phyloP scores from a whole-genome alignment of 2,329 filamentous ascomycete species.

The Purpureocillium takamizusanense region DNA sequence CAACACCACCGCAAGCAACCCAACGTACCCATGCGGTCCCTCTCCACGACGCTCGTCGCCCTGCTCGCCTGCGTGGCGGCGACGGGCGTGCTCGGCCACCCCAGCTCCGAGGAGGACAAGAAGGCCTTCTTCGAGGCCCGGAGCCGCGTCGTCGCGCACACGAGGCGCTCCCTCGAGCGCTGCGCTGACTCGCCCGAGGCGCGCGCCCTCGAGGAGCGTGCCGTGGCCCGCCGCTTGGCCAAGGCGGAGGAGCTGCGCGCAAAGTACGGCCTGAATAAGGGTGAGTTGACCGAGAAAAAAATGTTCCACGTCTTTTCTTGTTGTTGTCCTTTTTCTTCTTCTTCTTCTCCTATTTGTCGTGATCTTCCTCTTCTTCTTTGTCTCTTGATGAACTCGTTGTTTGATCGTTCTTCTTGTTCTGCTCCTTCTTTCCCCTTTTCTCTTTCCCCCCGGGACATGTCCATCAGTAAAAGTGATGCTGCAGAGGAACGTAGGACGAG shows the following conservation, averaged over 20 bases:
- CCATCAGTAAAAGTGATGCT: no score
- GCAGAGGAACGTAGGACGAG: no score
- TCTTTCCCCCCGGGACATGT: no score
- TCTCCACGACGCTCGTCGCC: slow-evolving; percentile 14
- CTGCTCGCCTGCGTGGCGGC: slow-evolving; percentile 17
- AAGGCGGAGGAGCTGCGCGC: slow-evolving; percentile 6
- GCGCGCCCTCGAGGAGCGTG: slow-evolving; percentile 4
- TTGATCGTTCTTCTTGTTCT: no score
- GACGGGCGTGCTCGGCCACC: slow-evolving; percentile 11
- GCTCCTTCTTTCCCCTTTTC: no score
- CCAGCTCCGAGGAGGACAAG: slow-evolving; percentile 6
- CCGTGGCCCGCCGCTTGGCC: slow-evolving; percentile 6
- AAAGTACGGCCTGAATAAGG: slow-evolving; percentile 3
- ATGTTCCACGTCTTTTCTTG: no score
- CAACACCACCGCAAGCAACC: no score
- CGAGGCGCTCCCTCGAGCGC: slow-evolving; percentile 4
- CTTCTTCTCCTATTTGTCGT: no score
- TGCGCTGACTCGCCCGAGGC: slow-evolving; percentile 4
- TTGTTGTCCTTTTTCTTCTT: no score
- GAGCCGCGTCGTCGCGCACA: slow-evolving; percentile 3
- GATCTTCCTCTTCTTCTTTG: no score
- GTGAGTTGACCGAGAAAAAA: slow-evolving; percentile 3
- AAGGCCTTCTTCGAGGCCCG: slow-evolving; percentile 1
- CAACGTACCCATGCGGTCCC: neutral
- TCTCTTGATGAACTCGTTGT: no score